These are phyloP conservation scores for Graphilbum sp. DNA, from an alignment of 2,329 filamentous ascomycete genomes.

Conservation along the genomic window DNA sequence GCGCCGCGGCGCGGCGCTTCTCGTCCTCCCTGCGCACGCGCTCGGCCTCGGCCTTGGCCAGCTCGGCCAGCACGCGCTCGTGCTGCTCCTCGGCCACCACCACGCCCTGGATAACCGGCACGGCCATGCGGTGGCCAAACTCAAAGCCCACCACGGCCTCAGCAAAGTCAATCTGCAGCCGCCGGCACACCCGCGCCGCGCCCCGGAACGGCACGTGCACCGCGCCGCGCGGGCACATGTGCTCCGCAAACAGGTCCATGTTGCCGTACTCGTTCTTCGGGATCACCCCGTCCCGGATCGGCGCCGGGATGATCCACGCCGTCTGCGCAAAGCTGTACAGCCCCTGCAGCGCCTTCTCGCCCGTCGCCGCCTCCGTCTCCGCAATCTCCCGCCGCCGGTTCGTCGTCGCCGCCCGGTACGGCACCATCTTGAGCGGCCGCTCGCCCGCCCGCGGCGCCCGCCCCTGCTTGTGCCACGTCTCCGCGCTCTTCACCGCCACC, in stretches of 20 bases:
- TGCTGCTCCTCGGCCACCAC: conserved; percentile 74
- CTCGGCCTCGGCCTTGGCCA: conserved; percentile 63
- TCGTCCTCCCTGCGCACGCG: conserved; percentile 63
- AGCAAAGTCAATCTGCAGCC: conserved; percentile 72
- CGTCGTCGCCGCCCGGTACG: conserved; percentile 78
- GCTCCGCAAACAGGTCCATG: conserved; percentile 86
- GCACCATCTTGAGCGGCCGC: conserved; percentile 68
- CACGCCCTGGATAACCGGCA: conserved; percentile 80
- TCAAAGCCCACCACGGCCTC: conserved; percentile 95
- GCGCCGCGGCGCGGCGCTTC: conserved; percentile 57
- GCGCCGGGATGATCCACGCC: conserved; percentile 84
- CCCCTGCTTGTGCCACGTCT: conserved; percentile 97
- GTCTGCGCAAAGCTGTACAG: conserved; percentile 76
- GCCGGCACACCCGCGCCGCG: conserved; percentile 64
- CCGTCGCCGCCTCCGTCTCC: conserved; percentile 63
- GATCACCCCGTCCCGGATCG: conserved; percentile 70
- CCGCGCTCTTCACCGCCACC: conserved; percentile 71
- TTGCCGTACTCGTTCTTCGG: conserved; percentile 94
- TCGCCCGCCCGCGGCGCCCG: conserved; percentile 56
- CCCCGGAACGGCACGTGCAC: conserved; percentile 69
- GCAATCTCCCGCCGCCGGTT: conserved; percentile 79
- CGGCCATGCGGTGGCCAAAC: conserved; percentile 85
- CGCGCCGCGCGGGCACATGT: conserved; percentile 74
- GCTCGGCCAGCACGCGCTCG: conserved; percentile 57
- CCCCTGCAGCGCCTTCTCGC: conserved; percentile 72